These are phyloP conservation scores for Aureobasidium sp. DNA, from an alignment of 2,329 filamentous ascomycete genomes.

Conservation along the genomic window DNA sequence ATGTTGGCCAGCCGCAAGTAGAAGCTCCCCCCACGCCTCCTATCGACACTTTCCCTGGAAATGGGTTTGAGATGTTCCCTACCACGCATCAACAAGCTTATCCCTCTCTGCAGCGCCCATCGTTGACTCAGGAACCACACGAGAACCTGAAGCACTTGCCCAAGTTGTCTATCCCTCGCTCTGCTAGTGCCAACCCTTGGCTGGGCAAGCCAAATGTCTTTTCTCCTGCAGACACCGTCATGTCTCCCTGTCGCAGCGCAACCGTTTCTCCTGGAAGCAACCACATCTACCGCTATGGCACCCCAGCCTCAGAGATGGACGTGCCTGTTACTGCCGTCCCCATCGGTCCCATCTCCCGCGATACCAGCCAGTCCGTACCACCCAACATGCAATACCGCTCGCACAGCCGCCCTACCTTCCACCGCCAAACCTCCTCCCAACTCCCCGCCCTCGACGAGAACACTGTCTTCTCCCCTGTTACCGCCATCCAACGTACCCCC, in stretches of 20 bases:
- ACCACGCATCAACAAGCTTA: conserved; percentile 23
- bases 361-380: conserved; percentile 81
- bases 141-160: conserved; percentile 48
- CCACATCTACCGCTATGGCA: conserved; percentile 65
- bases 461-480: conserved; percentile 37
- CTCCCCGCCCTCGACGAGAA: conserved; percentile 62
- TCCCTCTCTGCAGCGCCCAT: conserved; percentile 29
- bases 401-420: conserved; percentile 32
- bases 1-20: conserved; percentile 33
- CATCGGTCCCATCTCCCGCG: conserved; percentile 63
- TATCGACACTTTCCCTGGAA: conserved; percentile 30
- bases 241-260: conserved; percentile 38
- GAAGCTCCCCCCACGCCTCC: conserved; percentile 62
- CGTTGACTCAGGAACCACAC: conserved; percentile 35
- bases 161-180: conserved; percentile 46
- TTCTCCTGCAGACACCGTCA: conserved; percentile 18
- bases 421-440: conserved; percentile 59
- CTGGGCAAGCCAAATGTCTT: conserved; percentile 19
- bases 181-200: conserved; percentile 29
- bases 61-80: conserved; percentile 45
- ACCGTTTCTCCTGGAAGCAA: conserved; percentile 40
- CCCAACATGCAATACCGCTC: conserved; percentile 78
- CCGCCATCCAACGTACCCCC: conserved; percentile 21
- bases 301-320: conserved; percentile 85
- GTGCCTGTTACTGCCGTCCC: conserved; percentile 69